phyloP scores from a whole-genome alignment of 2,329 filamentous ascomycete species.

The Phaeosphaeria sp. region DNA sequence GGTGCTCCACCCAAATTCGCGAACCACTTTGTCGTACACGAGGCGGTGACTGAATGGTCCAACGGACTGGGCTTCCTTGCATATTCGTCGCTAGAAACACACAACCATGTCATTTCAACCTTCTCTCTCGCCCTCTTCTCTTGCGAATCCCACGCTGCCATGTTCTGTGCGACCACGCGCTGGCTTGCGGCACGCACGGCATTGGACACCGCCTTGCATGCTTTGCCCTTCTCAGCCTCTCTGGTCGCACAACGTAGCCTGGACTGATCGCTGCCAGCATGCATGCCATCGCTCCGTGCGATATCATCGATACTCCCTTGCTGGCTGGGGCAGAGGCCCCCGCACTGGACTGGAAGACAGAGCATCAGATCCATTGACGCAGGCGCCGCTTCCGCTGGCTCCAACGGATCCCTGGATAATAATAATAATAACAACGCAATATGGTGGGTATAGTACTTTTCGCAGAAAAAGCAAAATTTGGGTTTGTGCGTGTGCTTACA shows the following conservation, averaged over 20 bases:
- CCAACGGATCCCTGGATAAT: slow-evolving; percentile 30
- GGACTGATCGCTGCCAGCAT: slow-evolving; percentile 42
- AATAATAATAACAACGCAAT: slow-evolving; percentile 40
- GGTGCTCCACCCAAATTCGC: slow-evolving; percentile 17
- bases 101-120: slow-evolving; percentile 10
- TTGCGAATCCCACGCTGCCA: slow-evolving; percentile 30
- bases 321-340: slow-evolving; percentile 25
- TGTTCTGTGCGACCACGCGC: slow-evolving; percentile 21
- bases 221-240: slow-evolving; percentile 37
- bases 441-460: slow-evolving; percentile 47
- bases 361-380: slow-evolving; percentile 45
- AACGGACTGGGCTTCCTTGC: slow-evolving; percentile 15
- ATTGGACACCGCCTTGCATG: slow-evolving; percentile 26
- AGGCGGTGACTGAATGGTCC: slow-evolving; percentile 38
- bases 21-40: slow-evolving; percentile 23
- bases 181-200: slow-evolving; percentile 15
- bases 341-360: slow-evolving; percentile 27
- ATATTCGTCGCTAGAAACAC: background rate
- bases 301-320: slow-evolving; percentile 27
- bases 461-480: slow-evolving; percentile 30
- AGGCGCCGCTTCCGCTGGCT: slow-evolving; percentile 33
- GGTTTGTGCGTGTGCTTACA: slow-evolving; percentile 14
- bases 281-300: slow-evolving; percentile 44
- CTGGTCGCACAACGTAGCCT: slow-evolving; percentile 41
- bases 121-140: slow-evolving; percentile 11